Base-by-base conservation (phyloP, 169 alveolate species). In the Plasmodium coatneyi region DNA sequence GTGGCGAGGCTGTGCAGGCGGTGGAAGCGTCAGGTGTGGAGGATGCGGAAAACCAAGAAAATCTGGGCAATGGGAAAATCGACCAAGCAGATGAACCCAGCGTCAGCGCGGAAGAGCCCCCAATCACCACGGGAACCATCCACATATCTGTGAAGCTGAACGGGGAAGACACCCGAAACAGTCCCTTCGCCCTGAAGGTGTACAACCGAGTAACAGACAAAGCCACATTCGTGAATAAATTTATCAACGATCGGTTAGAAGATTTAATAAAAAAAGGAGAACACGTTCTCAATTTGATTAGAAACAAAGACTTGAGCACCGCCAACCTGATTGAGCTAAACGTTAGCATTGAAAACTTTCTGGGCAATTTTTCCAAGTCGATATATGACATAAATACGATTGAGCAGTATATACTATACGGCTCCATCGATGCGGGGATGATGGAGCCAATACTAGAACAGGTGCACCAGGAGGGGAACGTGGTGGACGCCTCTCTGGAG, bases 161-260 rank as follows among this genome's bases (percentile, higher is more conserved):
- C 25, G 93, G 70, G 25, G 93, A 86, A 86, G 43, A 86, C 43
- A 76, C 80, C 39, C 87, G 36, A 28, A 86, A 76, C 80, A 86
- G 93, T n/a, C 93, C 93, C 56, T 86, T 86, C 66, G 54, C 71
- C 80, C 32, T 86, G 80, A 86, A 86, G 32, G 93, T 70, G n/a
- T 49, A 76, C 66, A 86, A 56, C 46, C 39, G 60, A 41, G 28
- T 14, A 54, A 71, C 56, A 36, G 93, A 86, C 22, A 86, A 86
- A 54, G 46, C 41, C 78, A 74, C 60, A 39, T 76, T 49, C 66
- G 93, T 86, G 43, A 86, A 74, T 54, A 74, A 86, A 16, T 86
- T 86, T 70, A 39, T 86, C 39, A 86, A 86, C 39, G 60, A 74
- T 49, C 78, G 93, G 41, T 74, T 86, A 86, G 84, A 86, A 25